phyloP scores from a whole-genome alignment of 345 rosid species.

The Citrus australasica region DNA sequence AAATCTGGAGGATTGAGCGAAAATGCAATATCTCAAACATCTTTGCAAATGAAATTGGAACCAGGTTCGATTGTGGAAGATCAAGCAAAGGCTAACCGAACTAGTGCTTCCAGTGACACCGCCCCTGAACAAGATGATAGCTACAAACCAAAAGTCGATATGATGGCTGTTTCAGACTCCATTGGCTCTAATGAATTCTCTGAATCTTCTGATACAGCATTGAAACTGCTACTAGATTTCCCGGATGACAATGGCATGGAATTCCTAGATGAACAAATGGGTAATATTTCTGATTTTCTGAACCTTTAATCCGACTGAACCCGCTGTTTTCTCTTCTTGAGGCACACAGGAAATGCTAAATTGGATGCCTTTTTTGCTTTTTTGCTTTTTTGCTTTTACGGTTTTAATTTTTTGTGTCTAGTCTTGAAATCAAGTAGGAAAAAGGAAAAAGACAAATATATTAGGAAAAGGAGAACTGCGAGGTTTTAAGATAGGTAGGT shows the following conservation, averaged over 20 bases:
- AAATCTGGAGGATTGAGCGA: constrained; percentile 5
- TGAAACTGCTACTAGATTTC: constrained; percentile 25
- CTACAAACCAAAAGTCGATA: constrained; percentile 8
- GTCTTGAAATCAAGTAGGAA: background rate
- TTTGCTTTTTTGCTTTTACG: background rate
- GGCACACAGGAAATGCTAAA: background rate
- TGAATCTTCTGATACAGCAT: constrained; percentile 26
- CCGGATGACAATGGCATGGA: constrained; percentile 21
- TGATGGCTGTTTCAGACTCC: constrained; percentile 21
- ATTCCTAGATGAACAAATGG: constrained; percentile 18
- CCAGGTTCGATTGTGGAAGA: constrained; percentile 4
- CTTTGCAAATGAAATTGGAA: constrained; percentile 5
- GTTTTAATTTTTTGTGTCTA: background rate
- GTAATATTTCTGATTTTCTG: constrained; percentile 14
- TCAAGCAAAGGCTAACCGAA: constrained; percentile 5
- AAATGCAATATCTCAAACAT: constrained; percentile 8
- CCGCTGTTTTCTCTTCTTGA: background rate
- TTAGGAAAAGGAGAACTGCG: background rate
- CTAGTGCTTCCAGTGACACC: background rate
- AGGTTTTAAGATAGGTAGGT: background rate
- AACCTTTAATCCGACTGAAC: constrained; percentile 13
- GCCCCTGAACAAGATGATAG: constrained; percentile 13
- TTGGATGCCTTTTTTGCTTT: background rate
- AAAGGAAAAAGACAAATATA: background rate
- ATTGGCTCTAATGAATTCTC: constrained; percentile 22